phyloP scores from a whole-genome alignment of 2,329 filamentous ascomycete species.

The Dactylellina cionopaga region DNA sequence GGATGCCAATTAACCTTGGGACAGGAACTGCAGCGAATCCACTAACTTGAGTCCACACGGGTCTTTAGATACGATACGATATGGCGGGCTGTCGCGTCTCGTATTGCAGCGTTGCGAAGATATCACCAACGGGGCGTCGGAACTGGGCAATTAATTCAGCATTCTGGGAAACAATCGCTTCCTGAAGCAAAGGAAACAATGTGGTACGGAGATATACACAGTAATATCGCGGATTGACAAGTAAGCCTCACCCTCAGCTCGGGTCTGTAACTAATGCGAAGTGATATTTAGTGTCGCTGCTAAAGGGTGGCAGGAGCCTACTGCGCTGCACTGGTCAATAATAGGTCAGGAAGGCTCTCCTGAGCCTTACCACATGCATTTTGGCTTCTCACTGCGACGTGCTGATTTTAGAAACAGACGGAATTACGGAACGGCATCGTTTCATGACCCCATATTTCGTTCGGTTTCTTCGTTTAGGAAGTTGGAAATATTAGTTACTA shows the following conservation, averaged over 20 bases:
- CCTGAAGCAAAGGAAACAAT: not conserved
- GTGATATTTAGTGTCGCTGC: not conserved
- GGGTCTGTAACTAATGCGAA: not conserved
- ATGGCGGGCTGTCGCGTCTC: conserved; percentile 34
- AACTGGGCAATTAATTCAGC: too few relatives aligned
- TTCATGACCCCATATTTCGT: conserved; percentile 23
- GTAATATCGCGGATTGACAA: not conserved
- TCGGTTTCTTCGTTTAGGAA: conserved; percentile 12
- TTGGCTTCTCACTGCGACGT: conserved; percentile 7
- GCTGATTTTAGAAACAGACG: conserved; percentile 34
- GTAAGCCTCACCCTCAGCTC: not conserved
- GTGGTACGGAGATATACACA: not conserved
- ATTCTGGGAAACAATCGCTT: too few relatives aligned
- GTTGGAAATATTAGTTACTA: not conserved
- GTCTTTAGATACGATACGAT: conserved; percentile 21
- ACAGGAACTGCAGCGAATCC: conserved; percentile 39
- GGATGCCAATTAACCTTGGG: conserved; percentile 42
- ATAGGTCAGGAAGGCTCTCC: not conserved
- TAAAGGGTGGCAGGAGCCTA: conserved; percentile 20
- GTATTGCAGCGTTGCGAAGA: conserved; percentile 15
- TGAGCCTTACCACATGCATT: conserved; percentile 3
- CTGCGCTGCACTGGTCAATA: conserved; percentile 10
- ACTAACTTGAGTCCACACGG: conserved; percentile 9
- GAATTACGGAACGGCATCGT: conserved; percentile 46
- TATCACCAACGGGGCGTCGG: conserved; percentile 8